Evolutionary conservation across 345 rosid genomes (phyloP), one percentile per base, ranked within the genome.

Genomic region (Clausena lansium): DNA sequence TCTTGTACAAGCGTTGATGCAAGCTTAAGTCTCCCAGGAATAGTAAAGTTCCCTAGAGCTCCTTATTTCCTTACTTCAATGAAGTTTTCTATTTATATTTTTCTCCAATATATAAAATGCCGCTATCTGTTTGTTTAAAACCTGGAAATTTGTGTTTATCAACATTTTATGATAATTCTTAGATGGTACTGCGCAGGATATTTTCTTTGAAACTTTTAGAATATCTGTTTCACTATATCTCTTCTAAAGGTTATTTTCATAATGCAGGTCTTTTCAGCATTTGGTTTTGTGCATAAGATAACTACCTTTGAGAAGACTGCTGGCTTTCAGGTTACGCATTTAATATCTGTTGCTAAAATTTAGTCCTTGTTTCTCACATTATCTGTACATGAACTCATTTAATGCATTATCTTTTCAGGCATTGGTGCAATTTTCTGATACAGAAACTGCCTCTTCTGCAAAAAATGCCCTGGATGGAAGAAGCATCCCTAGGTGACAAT

Each of bases 301-400:
- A 91, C 99, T 62, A 93, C 98, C 67, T 97, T 97, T 66, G 99
- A 97, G 88, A 97, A 97, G 90, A 94, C 98, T 41, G 98, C 97
- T 69, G 98, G 99, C 67, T 97, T 92, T 76, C 99, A 97, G 93
- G 99, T 91, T 69, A 13, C 41, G 39, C 10, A 28, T 52, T 67
- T 65, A 52, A 28, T 67, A 11, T 59, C 74, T 7, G 67, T 75
- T 15, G 24, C 11, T 52, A 38, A 57, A 5, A 17, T 70, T 8
- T 70, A 25, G 61, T 24, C 77, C 60, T 60, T n/a, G 17, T 76
- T 74, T 77, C 50, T 77, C 47, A 41, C 32, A 32, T 61, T 71
- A 33, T 65, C 69, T 35, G 54, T 67, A 76, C 67, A 28, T 36
- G 71, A 64, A 52, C 74, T 78, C 79, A 79, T 77, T 36, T 77